These are phyloP conservation scores for Scenedesmus sp. DNA, from an alignment of 163 green algal genomes.

Conservation along the genomic window DNA sequence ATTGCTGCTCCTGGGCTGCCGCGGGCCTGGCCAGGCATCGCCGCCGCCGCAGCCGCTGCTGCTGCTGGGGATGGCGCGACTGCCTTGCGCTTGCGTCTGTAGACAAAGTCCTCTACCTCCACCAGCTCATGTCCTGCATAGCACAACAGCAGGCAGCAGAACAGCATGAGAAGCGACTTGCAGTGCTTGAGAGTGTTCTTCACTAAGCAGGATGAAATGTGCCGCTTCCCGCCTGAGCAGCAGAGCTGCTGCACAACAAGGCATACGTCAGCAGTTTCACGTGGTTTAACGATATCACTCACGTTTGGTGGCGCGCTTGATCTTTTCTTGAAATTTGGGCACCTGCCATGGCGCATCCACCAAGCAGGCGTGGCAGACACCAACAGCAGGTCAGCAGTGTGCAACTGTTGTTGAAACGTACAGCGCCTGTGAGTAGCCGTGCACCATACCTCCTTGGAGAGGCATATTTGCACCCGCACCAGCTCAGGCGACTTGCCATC, in stretches of 20 bases:
- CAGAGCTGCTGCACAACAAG: not conserved
- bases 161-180: not conserved
- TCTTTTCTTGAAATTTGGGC: not conserved
- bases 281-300: not conserved
- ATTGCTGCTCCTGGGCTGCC: conserved; percentile 22
- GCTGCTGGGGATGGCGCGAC: not conserved
- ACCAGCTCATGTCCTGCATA: conserved; percentile 40
- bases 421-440: not conserved
- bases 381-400: not conserved
- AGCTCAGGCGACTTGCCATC: conserved; percentile 4
- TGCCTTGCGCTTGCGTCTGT: conserved; percentile 34
- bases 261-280: not conserved
- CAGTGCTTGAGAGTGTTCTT: not conserved
- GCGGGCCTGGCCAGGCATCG: no score
- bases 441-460: not conserved
- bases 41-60: not conserved
- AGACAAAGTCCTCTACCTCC: conserved; percentile 30
- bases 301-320: conserved; percentile 49
- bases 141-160: not conserved
- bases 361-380: not conserved
- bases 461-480: not conserved
- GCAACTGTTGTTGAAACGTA: not conserved
- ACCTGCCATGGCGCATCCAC: not conserved
- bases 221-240: not conserved
- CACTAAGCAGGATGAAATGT: not conserved